These are phyloP conservation scores for Psidium friedrichsthalianum DNA, from an alignment of 345 rosid species.

Conservation along the genomic window DNA sequence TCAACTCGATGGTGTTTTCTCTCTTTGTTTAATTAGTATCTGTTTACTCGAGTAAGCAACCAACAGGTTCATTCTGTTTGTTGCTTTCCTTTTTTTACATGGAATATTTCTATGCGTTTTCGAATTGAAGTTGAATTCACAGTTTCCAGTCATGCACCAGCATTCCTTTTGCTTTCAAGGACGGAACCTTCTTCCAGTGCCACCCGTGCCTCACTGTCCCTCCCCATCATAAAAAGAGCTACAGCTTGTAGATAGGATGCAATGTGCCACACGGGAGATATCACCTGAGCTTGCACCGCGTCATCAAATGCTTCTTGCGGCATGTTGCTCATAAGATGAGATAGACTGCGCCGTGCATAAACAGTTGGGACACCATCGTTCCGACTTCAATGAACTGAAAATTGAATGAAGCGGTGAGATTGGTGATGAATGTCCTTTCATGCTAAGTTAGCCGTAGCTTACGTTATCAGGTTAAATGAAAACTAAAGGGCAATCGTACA, in stretches of 20 bases:
- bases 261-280: slow-evolving; percentile 76
- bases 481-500: background rate
- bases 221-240: slow-evolving; percentile 46
- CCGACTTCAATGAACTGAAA: slow-evolving; percentile 78
- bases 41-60: background rate
- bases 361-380: slow-evolving; percentile 89
- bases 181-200: slow-evolving; percentile 67
- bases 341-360: slow-evolving; percentile 72
- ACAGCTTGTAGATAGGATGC: slow-evolving; percentile 88
- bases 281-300: slow-evolving; percentile 78
- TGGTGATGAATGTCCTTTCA: background rate
- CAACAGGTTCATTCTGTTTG: background rate
- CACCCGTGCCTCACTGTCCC: slow-evolving; percentile 64
- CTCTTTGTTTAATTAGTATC: background rate
- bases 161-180: slow-evolving; percentile 48
- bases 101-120: background rate
- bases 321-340: slow-evolving; percentile 66
- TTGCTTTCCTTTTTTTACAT: background rate
- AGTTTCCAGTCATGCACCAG: slow-evolving; percentile 6
- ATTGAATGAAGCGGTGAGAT: background rate
- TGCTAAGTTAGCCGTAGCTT: background rate
- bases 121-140: background rate
- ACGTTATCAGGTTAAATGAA: background rate
- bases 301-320: slow-evolving; percentile 69
- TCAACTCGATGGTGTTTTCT: background rate